Evolutionary conservation across 2,329 filamentous ascomycete species (phyloP), one percentile per base, ranked within the genome.

Genomic region (Stemphylium lycopersici): DNA sequence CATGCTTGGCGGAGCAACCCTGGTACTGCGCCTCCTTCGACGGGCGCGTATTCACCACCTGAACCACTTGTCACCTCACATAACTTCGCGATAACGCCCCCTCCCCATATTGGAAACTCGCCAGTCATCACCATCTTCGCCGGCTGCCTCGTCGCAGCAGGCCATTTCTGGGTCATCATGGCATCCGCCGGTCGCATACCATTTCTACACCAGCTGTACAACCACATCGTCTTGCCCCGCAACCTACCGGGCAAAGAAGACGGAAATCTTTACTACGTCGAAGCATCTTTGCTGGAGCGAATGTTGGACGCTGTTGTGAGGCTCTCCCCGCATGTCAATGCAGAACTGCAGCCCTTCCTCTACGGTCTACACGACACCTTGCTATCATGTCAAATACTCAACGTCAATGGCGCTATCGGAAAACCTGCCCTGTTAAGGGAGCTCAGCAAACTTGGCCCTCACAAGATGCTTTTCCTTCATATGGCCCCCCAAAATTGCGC

Each of bases 401-500:
- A 73, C 34, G 46, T 68, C 0, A 57, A 63, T 3, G 60, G 66
- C 5, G 62, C 57, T 16, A 58, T 73, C 2, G 60, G 67, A 8
- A 71, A 69, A 38, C 31, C 48, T 1, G 26, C 59, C 6, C 40
- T 75, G 11, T 5, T 60, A 1, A 56, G 56, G 13, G 66, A 69
- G 40, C 44, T 74, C 2, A 44, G 41, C 5, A 20, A 48, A 6
- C 41, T 74, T 0, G 22, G 53, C 0, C 31, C n/a, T 0, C 40
- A 44, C 2, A 51, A 73, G 24, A 60, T 75, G 18, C 59, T 83
- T 4, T 71, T 83, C 4, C 48, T 83, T 0, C 72, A 81, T 42
- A 55, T 83, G n/a, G 61, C 67, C 0, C 74, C 80, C 51, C 81
- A 84, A 56, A 84, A 84, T 62, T 77, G 79, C 1, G 81, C 72